phyloP scores from a whole-genome alignment of 495 filamentous ascomycete species.

The Tuber melanosporum region DNA sequence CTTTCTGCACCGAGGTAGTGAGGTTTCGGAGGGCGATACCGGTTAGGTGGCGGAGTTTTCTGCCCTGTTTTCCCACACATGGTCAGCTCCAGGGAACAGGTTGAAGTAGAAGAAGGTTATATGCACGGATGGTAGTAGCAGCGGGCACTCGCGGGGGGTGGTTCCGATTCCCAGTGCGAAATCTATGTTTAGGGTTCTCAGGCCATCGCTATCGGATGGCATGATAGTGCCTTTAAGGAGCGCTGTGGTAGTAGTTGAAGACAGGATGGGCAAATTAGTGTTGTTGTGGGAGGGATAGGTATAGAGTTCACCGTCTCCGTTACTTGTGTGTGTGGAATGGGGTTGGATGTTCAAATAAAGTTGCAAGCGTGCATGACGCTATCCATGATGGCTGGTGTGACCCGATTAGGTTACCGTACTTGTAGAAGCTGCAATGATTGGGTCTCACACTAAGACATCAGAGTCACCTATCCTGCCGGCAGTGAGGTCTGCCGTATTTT shows the following conservation, averaged over 20 bases:
- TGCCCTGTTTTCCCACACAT: conserved; percentile 53
- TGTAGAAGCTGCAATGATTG: neutral
- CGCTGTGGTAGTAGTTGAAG: neutral
- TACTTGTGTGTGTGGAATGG: neutral
- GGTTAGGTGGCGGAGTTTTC: conserved; percentile 79
- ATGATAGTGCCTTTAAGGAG: conserved; percentile 4
- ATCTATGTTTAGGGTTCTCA: neutral
- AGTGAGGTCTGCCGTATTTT: neutral
- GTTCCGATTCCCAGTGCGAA: conserved; percentile 11
- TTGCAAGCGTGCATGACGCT: conserved; percentile 3
- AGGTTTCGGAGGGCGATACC: conserved; percentile 85
- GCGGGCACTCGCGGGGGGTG: conserved; percentile 12
- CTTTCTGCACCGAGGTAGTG: conserved; percentile 48
- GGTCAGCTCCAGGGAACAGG: conserved; percentile 6
- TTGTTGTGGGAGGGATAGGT: neutral
- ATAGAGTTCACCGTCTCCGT: neutral
- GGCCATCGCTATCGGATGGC: conserved; percentile 32
- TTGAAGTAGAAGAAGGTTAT: neutral
- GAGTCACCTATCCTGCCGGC: neutral
- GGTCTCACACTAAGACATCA: neutral
- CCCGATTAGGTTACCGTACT: neutral
- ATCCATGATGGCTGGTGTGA: neutral
- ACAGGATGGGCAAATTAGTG: neutral
- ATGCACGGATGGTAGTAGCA: conserved; percentile 22
- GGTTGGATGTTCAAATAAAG: conserved; percentile 5